These are phyloP conservation scores for Candida jianshihensis DNA, from an alignment of 805 yeast species.

Conservation along the genomic window DNA sequence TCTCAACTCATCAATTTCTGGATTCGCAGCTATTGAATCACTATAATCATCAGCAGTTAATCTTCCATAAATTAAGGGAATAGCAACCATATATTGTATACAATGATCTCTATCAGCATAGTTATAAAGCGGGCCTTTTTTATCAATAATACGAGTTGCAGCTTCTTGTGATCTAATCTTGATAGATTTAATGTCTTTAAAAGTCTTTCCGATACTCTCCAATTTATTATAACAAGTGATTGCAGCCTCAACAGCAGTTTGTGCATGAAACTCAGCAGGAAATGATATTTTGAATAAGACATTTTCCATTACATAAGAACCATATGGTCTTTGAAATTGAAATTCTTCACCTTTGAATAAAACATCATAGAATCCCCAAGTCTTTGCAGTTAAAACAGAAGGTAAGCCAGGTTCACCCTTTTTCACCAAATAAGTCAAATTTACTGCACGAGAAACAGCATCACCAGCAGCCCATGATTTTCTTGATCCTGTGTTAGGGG, in stretches of 20 bases:
- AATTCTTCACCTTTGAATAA: conserved; percentile 45
- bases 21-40: conserved; percentile 43
- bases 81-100: conserved; percentile 56
- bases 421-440: conserved; percentile 44
- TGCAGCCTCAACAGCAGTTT: conserved; percentile 58
- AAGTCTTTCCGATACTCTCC: conserved; percentile 32
- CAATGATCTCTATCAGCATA: conserved; percentile 63
- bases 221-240: conserved; percentile 34
- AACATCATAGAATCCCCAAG: conserved; percentile 64
- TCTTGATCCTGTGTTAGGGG: conserved; percentile 57
- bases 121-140: conserved; percentile 52
- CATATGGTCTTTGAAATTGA: conserved; percentile 46
- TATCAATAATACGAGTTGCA: conserved; percentile 53
- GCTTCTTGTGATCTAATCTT: conserved; percentile 55
- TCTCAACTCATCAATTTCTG: conserved; percentile 45
- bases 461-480: conserved; percentile 69
- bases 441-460: conserved; percentile 52
- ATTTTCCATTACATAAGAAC: conserved; percentile 57
- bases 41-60: conserved; percentile 52
- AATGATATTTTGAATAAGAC: conserved; percentile 53
- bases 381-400: conserved; percentile 46
- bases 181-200: conserved; percentile 41
- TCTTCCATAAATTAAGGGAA: conserved; percentile 48
- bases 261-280: conserved; percentile 64
- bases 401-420: conserved; percentile 52